Evolutionary conservation across 352 stramenopile genomes (phyloP).

Genomic region (Aphanomyces cochlioides): DNA sequence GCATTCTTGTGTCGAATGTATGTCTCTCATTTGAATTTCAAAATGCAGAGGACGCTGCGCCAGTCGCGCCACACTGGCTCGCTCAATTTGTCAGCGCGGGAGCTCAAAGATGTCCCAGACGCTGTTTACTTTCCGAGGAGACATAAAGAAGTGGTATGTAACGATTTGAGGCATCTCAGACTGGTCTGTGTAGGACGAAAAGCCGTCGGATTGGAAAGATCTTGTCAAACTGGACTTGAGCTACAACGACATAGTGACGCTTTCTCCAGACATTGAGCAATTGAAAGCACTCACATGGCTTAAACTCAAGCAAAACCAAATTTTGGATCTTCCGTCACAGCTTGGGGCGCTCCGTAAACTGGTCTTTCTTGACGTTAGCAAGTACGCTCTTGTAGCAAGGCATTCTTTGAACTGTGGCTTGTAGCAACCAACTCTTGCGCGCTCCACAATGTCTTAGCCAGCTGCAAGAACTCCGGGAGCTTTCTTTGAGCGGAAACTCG

Average conservation of each 20-base stretch:
- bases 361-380: slow-evolving; percentile 70
- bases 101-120: slow-evolving; percentile 47
- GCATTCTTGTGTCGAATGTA: not conserved
- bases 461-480: slow-evolving; percentile 56
- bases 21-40: slow-evolving; percentile 20
- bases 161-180: not conserved
- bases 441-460: slow-evolving; percentile 49
- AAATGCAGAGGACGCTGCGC: slow-evolving; percentile 41
- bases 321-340: slow-evolving; percentile 8
- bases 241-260: slow-evolving; percentile 32
- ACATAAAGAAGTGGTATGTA: slow-evolving; percentile 46
- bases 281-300: slow-evolving; percentile 27
- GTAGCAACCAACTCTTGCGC: slow-evolving; percentile 65
- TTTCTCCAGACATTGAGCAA: slow-evolving; percentile 3
- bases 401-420: not conserved
- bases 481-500: slow-evolving; percentile 56
- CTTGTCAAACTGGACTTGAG: slow-evolving; percentile 73
- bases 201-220: slow-evolving; percentile 63
- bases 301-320: slow-evolving; percentile 28
- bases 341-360: slow-evolving; percentile 41
- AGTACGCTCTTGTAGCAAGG: slow-evolving; percentile 41
- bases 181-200: slow-evolving; percentile 44
- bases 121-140: slow-evolving; percentile 64
- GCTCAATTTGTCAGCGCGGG: slow-evolving; percentile 60
- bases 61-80: slow-evolving; percentile 52